Conservation (phyloP, 208 protist species). For the Trypanosoma melophagium region DNA sequence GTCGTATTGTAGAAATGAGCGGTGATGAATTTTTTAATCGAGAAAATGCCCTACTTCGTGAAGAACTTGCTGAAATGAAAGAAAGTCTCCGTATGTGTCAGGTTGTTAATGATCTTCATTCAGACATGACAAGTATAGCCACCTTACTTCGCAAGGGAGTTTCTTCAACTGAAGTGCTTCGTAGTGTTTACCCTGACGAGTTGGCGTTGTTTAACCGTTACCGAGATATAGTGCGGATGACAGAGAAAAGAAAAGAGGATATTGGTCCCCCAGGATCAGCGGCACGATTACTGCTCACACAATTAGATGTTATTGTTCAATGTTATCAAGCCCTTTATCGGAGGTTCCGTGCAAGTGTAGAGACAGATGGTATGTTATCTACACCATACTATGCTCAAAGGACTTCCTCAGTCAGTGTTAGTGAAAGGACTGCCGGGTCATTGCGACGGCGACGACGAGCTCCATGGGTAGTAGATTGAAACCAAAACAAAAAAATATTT, state of each 20-base stretch:
- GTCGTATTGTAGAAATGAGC: slow-evolving; percentile 5
- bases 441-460: neutral
- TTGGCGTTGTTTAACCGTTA: neutral
- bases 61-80: slow-evolving; percentile 1
- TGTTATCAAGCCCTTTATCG: slow-evolving; percentile 17
- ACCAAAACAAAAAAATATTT: no score
- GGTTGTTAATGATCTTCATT: slow-evolving; percentile 3
- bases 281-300: slow-evolving; percentile 11
- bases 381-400: neutral
- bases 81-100: slow-evolving; percentile 1
- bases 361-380: neutral
- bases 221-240: neutral
- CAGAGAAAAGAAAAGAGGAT: neutral
- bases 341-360: neutral
- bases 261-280: slow-evolving; percentile 2
- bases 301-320: slow-evolving; percentile 9
- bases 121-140: neutral
- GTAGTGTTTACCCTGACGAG: slow-evolving; percentile 7
- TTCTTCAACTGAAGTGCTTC: neutral
- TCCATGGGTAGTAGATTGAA: no score
- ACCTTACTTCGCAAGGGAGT: neutral
- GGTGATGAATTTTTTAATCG: slow-evolving; percentile 18
- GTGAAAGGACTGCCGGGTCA: neutral
- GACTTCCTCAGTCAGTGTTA: neutral
- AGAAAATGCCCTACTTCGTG: slow-evolving; percentile 1